Base-by-base conservation (phyloP, 331 rosid species). In the Acacia concinna region DNA sequence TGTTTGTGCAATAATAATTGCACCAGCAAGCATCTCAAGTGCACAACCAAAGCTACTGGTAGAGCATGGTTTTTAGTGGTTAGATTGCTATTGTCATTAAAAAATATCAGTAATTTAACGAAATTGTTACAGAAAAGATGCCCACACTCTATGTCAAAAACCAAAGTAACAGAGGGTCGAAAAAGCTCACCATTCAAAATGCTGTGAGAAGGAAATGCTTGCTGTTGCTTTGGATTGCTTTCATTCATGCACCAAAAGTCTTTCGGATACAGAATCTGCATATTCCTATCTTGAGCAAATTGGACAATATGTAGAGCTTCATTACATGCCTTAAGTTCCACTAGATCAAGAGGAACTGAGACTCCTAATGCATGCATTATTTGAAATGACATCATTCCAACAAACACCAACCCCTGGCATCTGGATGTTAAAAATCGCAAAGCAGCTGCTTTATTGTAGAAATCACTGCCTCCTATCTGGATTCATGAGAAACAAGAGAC, bases 361-460 rank as follows among this genome's bases (percentile, higher is more conserved):
- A 91, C 69, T 43, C 93, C 92, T 75, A 91, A 81, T 68, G 92
- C 93, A 60, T 86, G 86, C 94, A 95, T 95, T 86, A 95, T 82
- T 87, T 91, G 99, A 82, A 95, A 91, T 75, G 97, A 81, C 93
- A 91, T 95, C 92, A 86, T 85, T 79, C 99, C 99, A 75, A 93
- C 90, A 81, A 93, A 93, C 77, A 91, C 79, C 77, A 95, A 78
- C 25, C 81, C 89, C 76, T 91, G 90, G 57, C 97, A 95, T 75
- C 76, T 88, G 69, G 94, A 86, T 62, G 96, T 89, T 83, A 95
- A 88, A 85, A 87, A 85, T 37, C 65, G 89, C 84, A 95, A 78
- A 70, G 99, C 97, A 75, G 88, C 79, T 63, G 88, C 90, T 89
- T 93, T 95, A 78, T 88, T 83, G 40, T 30, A 76, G 31, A 95